Conservation (phyloP, 352 stramenopile genomes). For the Phytophthora europaea region DNA sequence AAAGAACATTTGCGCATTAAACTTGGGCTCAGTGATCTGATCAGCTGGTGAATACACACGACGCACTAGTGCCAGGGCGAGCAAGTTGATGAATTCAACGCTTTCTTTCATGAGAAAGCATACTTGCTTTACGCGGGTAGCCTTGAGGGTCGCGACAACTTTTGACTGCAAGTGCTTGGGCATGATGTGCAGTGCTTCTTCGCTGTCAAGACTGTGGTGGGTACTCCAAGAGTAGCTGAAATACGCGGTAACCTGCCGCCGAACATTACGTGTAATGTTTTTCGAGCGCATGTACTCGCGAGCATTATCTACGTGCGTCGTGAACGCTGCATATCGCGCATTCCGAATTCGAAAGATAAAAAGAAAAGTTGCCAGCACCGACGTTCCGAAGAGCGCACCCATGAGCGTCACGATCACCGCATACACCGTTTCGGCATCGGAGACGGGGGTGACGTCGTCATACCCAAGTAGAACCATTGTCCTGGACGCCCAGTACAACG, state of each 20-base stretch:
- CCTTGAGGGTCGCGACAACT: constrained; percentile 69
- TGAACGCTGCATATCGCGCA: constrained; percentile 58
- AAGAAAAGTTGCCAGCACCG: constrained; percentile 70
- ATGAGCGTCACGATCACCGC: constrained; percentile 55
- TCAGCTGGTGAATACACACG: constrained; percentile 71
- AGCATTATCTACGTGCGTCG: constrained; percentile 77
- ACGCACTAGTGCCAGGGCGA: constrained; percentile 62
- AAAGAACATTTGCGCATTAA: constrained; percentile 85
- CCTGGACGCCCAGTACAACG: constrained; percentile 54
- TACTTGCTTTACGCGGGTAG: constrained; percentile 72
- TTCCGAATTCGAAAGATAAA: constrained; percentile 83
- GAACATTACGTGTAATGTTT: constrained; percentile 57
- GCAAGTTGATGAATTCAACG: constrained; percentile 74
- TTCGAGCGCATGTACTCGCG: constrained; percentile 82
- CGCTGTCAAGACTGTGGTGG: constrained; percentile 72
- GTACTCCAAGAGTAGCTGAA: constrained; percentile 76
- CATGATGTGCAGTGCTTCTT: constrained; percentile 68
- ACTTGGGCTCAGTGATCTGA: constrained; percentile 76
- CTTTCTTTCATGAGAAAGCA: constrained; percentile 82
- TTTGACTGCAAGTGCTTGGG: constrained; percentile 72
- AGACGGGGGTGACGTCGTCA: constrained; percentile 75
- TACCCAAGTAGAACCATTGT: constrained; percentile 75
- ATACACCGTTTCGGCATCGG: constrained; percentile 66
- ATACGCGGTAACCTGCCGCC: constrained; percentile 67
- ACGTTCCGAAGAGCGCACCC: constrained; percentile 67